Percentiles rank a stretch among this genome's conserved stretches.
Conservation (phyloP, 495 filamentous ascomycete genomes). For the Endocarpon pusillum region DNA sequence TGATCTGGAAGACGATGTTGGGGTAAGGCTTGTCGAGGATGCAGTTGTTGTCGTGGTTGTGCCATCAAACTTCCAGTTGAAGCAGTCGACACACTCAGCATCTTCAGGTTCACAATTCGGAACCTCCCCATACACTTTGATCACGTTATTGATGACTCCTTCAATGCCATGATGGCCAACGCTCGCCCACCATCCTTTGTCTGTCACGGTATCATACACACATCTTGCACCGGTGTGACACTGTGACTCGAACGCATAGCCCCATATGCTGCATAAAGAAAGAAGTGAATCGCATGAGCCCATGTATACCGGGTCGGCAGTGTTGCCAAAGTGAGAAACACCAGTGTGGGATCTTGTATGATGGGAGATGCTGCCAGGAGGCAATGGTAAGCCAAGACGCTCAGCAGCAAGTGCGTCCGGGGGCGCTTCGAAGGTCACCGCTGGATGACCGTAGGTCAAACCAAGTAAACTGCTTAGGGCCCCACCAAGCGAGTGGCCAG, state of each 20-base stretch:
- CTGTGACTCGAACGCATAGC: conserved; percentile 55
- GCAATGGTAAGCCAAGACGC: conserved; percentile 51
- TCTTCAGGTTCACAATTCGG: conserved; percentile 36
- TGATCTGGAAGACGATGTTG: too few species aligned
- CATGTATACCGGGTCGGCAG: conserved; percentile 61
- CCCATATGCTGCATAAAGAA: conserved; percentile 49
- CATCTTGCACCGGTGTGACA: conserved; percentile 58
- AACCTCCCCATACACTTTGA: conserved; percentile 47
- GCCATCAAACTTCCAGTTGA: conserved; percentile 60
- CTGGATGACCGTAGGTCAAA: conserved; percentile 53
- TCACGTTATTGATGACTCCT: conserved; percentile 49
- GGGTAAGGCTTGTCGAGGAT: too few species aligned
- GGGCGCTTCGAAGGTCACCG: conserved; percentile 55
- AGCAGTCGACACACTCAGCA: conserved; percentile 55
- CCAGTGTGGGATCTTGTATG: conserved; percentile 35
- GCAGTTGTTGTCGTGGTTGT: too few species aligned
- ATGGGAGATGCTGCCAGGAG: conserved; percentile 44
- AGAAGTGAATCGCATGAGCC: conserved; percentile 56
- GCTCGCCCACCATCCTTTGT: conserved; percentile 53
- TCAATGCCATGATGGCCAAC: conserved; percentile 54
- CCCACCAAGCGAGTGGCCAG: conserved; percentile 61
- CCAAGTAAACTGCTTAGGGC: conserved; percentile 51
- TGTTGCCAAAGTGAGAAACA: conserved; percentile 53
- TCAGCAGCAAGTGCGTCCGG: conserved; percentile 52
- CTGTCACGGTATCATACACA: conserved; percentile 52